phyloP scores from a whole-genome alignment of 2,329 filamentous ascomycete species.

The Gnomoniopsis sp. region DNA sequence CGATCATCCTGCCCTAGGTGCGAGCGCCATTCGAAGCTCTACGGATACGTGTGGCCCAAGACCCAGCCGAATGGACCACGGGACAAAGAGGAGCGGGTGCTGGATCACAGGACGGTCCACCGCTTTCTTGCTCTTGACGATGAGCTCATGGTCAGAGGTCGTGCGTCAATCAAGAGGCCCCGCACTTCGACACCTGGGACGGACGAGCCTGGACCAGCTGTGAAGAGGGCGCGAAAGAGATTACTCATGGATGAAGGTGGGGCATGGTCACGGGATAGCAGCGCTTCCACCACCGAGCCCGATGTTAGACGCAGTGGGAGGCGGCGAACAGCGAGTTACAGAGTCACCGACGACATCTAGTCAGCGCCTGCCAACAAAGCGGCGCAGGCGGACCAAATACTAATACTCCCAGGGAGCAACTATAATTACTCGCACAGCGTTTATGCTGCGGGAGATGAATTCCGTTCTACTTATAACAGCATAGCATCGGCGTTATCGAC shows the following conservation, averaged over 20 bases:
- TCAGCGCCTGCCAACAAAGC: neutral
- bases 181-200: conserved; percentile 2
- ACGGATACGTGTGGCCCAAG: conserved; percentile 95
- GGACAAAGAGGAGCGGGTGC: conserved; percentile 68
- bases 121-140: conserved; percentile 74
- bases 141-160: conserved; percentile 54
- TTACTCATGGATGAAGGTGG: neutral
- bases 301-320: conserved; percentile 15
- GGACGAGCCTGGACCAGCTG: neutral
- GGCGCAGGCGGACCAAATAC: neutral
- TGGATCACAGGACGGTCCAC: conserved; percentile 85
- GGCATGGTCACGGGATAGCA: neutral
- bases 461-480: neutral
- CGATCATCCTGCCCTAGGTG: conserved; percentile 84
- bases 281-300: neutral
- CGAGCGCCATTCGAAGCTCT: conserved; percentile 92
- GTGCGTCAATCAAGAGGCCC: conserved; percentile 18
- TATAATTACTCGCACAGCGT: neutral
- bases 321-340: conserved; percentile 12
- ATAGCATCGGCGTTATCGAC: neutral
- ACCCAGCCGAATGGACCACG: conserved; percentile 74
- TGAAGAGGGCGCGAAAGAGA: neutral
- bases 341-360: neutral
- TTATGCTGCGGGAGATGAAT: neutral
- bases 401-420: neutral